phyloP scores from a whole-genome alignment of 306 rosid genomes.

The Vigna trinervia region DNA sequence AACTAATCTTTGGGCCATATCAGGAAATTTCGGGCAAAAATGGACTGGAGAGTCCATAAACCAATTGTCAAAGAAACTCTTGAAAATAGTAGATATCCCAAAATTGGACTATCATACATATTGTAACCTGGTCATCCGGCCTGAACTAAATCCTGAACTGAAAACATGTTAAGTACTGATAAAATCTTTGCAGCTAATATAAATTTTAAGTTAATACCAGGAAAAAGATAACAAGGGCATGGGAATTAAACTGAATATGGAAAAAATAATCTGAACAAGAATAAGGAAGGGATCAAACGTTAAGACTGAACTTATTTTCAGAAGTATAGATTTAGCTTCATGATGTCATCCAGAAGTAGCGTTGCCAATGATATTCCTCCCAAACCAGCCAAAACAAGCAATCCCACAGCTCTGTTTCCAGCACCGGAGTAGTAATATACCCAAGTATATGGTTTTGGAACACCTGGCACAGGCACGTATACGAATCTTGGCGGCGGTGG shows the following conservation, averaged over 20 bases:
- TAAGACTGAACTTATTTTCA: conserved; percentile 27
- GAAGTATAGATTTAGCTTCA: conserved; percentile 40
- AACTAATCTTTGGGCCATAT: too few relatives aligned
- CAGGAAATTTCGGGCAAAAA: neutral
- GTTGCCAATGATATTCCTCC: conserved; percentile 46
- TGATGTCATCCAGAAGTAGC: conserved; percentile 42
- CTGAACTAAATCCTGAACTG: neutral
- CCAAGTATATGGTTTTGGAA: conserved; percentile 52
- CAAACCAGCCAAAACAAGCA: conserved; percentile 48
- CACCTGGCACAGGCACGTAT: conserved; percentile 70
- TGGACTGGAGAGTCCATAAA: neutral
- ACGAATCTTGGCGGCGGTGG: conserved; percentile 69
- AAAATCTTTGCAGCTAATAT: neutral
- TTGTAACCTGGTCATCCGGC: neutral
- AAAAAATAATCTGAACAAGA: conserved; percentile 42
- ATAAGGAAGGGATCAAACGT: conserved; percentile 37
- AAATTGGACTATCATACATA: neutral
- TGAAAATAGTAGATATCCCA: neutral
- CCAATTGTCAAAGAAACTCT: neutral
- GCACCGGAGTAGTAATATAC: conserved; percentile 52
- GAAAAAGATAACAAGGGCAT: conserved; percentile 31
- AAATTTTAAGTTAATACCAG: conserved; percentile 1
- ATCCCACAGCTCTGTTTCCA: conserved; percentile 39
- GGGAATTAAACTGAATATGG: conserved; percentile 34
- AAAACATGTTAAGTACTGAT: neutral